Evolutionary conservation across 352 stramenopile genomes (phyloP), one percentile per base, ranked within the genome.

Genomic region (Phytophthora sp.): DNA sequence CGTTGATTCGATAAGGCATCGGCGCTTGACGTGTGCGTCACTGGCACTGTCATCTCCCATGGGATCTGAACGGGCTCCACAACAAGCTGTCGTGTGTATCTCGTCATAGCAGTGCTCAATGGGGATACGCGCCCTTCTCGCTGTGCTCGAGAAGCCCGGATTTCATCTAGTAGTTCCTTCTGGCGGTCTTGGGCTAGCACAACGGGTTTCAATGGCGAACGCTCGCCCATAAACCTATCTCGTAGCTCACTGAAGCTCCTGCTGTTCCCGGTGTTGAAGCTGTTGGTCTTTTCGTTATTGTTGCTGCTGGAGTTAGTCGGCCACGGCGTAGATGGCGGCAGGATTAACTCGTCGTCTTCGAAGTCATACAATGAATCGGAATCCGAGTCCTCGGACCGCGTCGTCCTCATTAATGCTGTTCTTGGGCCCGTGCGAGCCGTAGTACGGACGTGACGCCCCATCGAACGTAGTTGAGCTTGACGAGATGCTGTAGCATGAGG

Each of bases 31-130:
- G 39, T 21, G 20, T 51, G 42, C 0, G 61, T 41, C 7, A 81
- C 69, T 2, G 84, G 84, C 4, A 89, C 74, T 0, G 80, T 93
- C 69, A 90, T 74, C 51, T 90, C 74, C 84, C 84, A 93, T 18
- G 82, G 82, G 49, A 91, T 83, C 11, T 79, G 68, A 15, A 91
- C 84, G 0, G 83, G 75, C 0, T 58, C 68, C 16, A 80, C 68
- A 21, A 89, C 72, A 11, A 89, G 68, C 13, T 69, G 64, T n/a
- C 69, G 69, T 7, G 72, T 76, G 66, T 83, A 84, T 7, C 59
- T 69, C 21, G 63, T 76, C 52, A 85, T 53, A 4, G 16, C 52
- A 8, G 57, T 57, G 21, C 15, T 69, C 3, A 69, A 30, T 23
- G 41, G 55, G 1, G 65, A 44, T 23, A 33, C n/a, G 1, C 45